Evolutionary conservation across 192 early-diverging fungal genomes (phyloP).

Genomic region (Physocladia obscura): DNA sequence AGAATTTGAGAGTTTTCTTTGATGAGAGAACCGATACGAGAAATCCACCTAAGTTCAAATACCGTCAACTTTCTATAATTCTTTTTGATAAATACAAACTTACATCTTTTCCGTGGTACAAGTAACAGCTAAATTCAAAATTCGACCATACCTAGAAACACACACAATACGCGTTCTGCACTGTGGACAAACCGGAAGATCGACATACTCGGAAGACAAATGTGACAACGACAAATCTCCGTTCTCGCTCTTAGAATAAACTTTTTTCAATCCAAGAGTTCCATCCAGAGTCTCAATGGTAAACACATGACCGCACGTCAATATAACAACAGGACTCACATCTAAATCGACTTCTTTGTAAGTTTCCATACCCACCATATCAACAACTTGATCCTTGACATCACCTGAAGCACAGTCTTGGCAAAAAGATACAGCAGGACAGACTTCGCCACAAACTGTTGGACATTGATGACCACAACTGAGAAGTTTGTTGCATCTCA

Average conservation of each 20-base stretch:
- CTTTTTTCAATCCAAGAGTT: slow-evolving; percentile 39
- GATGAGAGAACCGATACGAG: neutral
- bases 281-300: slow-evolving; percentile 56
- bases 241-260: slow-evolving; percentile 32
- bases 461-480: slow-evolving; percentile 42
- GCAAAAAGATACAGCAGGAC: slow-evolving; percentile 22
- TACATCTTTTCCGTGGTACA: slow-evolving; percentile 2
- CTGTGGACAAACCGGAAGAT: slow-evolving; percentile 12
- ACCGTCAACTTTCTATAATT: neutral
- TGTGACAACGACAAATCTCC: slow-evolving; percentile 20
- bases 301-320: slow-evolving; percentile 53
- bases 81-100: neutral
- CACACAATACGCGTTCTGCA: neutral
- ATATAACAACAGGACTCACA: slow-evolving; percentile 45
- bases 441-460: slow-evolving; percentile 35
- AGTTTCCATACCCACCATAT: slow-evolving; percentile 26
- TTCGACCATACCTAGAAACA: slow-evolving; percentile 3
- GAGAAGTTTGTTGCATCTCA: slow-evolving; percentile 40
- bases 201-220: slow-evolving; percentile 6
- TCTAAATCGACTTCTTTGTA: slow-evolving; percentile 45
- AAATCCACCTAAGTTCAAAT: neutral
- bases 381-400: neutral
- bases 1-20: neutral
- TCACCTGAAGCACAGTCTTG: slow-evolving; percentile 17
- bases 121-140: slow-evolving; percentile 5